Evolutionary conservation across 495 filamentous ascomycete species (phyloP), one percentile per base, ranked within the genome.

Genomic region (Aspergillus conjunctus): DNA sequence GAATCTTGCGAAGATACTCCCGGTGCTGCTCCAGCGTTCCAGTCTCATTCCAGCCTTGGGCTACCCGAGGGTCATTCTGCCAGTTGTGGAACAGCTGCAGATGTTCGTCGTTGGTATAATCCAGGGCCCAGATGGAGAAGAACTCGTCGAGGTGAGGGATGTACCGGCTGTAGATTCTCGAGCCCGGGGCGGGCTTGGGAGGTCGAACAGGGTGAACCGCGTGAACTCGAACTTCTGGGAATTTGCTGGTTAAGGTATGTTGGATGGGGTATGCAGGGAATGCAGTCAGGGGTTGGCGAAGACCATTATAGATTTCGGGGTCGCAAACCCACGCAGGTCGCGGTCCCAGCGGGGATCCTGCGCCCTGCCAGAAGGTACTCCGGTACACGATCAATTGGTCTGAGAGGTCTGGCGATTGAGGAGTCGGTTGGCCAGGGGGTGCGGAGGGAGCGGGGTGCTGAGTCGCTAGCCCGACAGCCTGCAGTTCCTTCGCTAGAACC

Each of bases 11-110:
- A 32, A 88, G 73, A 66, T 88, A 88, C 62, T 80, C 77, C 41
- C 79, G 72, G 65, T 88, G 87, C 66, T 88, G 78, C 10, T 86
- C 84, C 14, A 86, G 69, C 8, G 84, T 84, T 18, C 86, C 87
- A 9, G 82, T 85, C 72, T 86, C 82, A 58, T 88, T 86, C 87
- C 87, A 89, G 7, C 86, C 87, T 66, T 84, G 80, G 11, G 85
- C 85, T 5, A 89, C 87, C 33, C 87, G 83, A 26, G 86, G 86
- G 66, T 89, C 87, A 68, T 88, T 89, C 68, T 88, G 85, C 87
- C 87, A 89, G 21, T 61, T 76, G 69, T 89, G 81, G 73, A 88
- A 88, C 17, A 88, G 73, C 7, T 73, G 68, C 37, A 87, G 67
- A 64, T 88, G 85, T 57, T 75, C 73, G 1, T 68, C 57, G 56